Conservation (phyloP, 768 basidiomycete genomes). For the Phaffia australis region DNA sequence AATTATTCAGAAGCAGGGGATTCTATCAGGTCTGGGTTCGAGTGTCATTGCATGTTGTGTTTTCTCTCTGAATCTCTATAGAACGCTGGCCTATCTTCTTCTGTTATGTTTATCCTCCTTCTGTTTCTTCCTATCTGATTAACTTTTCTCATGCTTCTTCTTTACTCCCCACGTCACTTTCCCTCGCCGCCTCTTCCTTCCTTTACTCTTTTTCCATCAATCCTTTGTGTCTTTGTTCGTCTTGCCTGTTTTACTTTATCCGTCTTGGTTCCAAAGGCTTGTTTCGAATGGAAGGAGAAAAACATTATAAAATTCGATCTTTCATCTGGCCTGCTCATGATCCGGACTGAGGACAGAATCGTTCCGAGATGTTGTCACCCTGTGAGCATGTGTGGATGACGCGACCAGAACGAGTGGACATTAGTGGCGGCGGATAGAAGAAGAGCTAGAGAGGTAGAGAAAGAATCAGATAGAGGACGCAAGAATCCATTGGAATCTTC, state of each 20-base stretch:
- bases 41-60: neutral
- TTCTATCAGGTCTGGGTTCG: neutral
- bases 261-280: neutral
- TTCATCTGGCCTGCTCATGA: neutral
- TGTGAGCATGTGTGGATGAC: neutral
- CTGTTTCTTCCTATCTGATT: neutral
- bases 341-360: neutral
- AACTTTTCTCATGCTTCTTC: constrained; percentile 3
- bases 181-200: neutral
- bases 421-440: neutral
- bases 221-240: neutral
- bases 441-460: neutral
- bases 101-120: neutral
- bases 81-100: neutral
- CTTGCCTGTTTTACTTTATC: neutral
- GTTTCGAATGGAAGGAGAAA: no score
- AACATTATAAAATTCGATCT: no score
- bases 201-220: neutral
- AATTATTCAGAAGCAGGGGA: neutral
- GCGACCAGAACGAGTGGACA: neutral
- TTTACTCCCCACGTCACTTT: neutral
- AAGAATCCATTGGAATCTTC: neutral
- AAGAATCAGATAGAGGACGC: neutral
- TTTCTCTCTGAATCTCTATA: neutral
- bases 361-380: neutral